phyloP scores from a whole-genome alignment of 106 monocot species.

The Narthecium ossifragum region DNA sequence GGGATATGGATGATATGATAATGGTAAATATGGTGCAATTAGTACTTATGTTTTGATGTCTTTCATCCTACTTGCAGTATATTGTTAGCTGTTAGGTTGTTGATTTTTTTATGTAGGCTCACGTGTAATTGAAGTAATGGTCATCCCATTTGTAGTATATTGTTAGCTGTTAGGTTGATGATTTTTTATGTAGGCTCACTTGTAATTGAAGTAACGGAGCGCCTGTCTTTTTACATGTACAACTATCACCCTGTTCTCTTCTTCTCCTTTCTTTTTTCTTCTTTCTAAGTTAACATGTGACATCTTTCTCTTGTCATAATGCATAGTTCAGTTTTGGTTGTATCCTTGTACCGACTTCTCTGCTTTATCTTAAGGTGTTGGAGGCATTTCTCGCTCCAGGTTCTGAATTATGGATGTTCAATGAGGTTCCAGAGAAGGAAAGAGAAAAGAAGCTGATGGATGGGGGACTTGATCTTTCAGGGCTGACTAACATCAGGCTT shows the following conservation, averaged over 20 bases:
- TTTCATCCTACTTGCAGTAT: neutral
- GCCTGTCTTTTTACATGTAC: no score
- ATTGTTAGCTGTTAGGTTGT: neutral
- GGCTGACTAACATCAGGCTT: conserved; percentile 62
- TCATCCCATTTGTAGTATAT: neutral
- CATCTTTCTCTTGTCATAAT: no score
- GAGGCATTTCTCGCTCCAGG: conserved; percentile 91
- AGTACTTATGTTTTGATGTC: neutral
- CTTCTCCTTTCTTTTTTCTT: neutral
- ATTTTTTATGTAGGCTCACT: neutral
- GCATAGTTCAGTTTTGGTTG: no score
- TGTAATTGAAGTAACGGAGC: no score
- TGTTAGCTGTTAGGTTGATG: neutral
- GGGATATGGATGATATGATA: conserved; percentile 97
- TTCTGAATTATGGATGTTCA: conserved; percentile 91
- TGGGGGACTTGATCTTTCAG: conserved; percentile 66
- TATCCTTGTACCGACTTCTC: neutral
- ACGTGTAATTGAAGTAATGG: no score
- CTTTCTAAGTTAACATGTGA: no score
- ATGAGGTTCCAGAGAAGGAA: conserved; percentile 78
- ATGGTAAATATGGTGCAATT: conserved; percentile 43
- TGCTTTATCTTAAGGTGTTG: conserved; percentile 45
- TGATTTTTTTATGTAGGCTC: neutral
- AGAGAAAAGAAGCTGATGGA: conserved; percentile 80
- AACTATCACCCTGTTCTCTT: neutral